Evolutionary conservation across 2,329 filamentous ascomycete genomes (phyloP), one percentile per base, ranked within the genome.

Genomic region (Fusarium udum): DNA sequence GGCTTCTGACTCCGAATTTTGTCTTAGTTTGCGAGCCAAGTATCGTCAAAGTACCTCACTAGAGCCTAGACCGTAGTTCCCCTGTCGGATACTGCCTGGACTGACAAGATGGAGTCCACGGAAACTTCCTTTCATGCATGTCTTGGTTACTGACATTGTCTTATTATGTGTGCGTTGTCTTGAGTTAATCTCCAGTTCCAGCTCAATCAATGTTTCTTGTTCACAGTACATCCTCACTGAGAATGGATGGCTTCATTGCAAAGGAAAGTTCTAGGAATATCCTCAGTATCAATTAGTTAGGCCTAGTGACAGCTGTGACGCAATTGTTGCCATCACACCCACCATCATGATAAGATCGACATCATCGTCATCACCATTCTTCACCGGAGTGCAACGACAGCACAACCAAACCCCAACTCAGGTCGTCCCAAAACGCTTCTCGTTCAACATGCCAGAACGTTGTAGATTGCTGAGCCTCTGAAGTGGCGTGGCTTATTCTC

Each of bases 301-400:
- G 61, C 66, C 66, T 36, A 34, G 48, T 67, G 60, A 48, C 37
- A 61, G 40, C 18, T 56, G 63, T 73, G 71, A 73, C 71, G 71
- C 71, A 73, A 72, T 64, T 72, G 71, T 61, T 20, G 46, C 62
- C 71, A 16, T 73, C 58, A 26, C 57, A 57, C 66, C 63, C 72
- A 61, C 46, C 61, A 61, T 62, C 42, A 58, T 39, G 48, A 58
- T 12, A 65, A 49, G 69, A 73, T 73, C 70, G 66, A 62, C 70
- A 71, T 67, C 67, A 69, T 72, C 68, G 71, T 74, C 71, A 74
- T 65, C 43, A 26, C 52, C 64, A 51, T 74, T 69, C 49, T 69
- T 67, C 48, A 58, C 63, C 42, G 31, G 36, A 63, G 55, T 63
- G 62, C 39, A 10, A 39, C 32, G 46, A 32, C 18, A 64, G 22